Base-by-base conservation (phyloP, 2,329 filamentous ascomycete species). In the Sphaerulina musiva region DNA sequence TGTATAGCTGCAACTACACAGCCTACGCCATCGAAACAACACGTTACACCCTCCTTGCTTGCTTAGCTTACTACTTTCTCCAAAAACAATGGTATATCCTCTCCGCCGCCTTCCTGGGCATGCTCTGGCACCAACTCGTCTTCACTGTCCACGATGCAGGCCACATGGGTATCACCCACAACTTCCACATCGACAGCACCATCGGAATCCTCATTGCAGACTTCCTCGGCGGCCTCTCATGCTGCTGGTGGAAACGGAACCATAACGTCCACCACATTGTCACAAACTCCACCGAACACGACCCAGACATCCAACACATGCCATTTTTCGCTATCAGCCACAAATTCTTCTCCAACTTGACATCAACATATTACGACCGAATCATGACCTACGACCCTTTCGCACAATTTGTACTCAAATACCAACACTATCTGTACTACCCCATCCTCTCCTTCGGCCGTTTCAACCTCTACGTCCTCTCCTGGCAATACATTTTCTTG, bases 231-330 rank as follows among this genome's bases (percentile, higher is more conserved):
- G 93, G 93, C 0, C 73, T 98, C 34, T 95, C 89, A 26, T 74
- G 95, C 51, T 89, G 92, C 43, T 98, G 93, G 93, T 98, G 93
- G 92, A 97, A 97, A 73, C 80, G 83, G 58, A 96, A 84, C 69
- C 92, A 97, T 72, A 97, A 97, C 67, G 90, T 96, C 7, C 92
- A 97, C 69, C 92, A 97, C 67, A 90, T 97, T 62, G 86, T 97
- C 49, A 97, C 93, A 14, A 97, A 97, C 70, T 86, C 86, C 42
- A 88, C 91, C 11, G 93, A 96, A 70, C 92, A 97, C 68, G 92
- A 97, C 68, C 92, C 93, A 0, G 92, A 97, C 69, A 97, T 96
- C 63, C 81, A 87, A 60, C 84, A 87, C 68, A 75, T 86, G 48
- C 85, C 85, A 0, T 77, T 87, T 48, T 86, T 88, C 64, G 84